These are phyloP conservation scores for Thelonectria olida DNA, from an alignment of 2,329 filamentous ascomycete genomes.

Conservation along the genomic window DNA sequence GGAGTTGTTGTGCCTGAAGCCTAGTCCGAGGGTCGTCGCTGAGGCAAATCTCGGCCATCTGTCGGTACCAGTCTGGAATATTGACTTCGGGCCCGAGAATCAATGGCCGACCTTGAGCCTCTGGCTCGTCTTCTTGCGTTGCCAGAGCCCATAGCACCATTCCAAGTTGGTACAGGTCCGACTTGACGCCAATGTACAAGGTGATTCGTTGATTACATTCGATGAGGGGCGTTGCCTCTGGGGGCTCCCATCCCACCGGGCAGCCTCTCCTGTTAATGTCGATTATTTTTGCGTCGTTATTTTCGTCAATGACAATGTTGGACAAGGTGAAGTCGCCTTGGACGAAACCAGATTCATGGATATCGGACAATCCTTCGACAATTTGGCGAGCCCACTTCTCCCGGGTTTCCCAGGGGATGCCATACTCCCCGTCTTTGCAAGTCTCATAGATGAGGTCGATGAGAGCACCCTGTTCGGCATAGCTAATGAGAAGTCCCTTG, in stretches of 20 bases:
- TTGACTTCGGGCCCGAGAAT: constrained; percentile 64
- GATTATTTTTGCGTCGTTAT: constrained; percentile 93
- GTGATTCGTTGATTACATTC: constrained; percentile 89
- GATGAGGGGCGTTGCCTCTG: constrained; percentile 86
- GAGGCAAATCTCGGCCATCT: constrained; percentile 80
- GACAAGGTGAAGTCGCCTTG: constrained; percentile 97
- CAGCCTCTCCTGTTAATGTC: constrained; percentile 98
- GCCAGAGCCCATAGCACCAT: constrained; percentile 97
- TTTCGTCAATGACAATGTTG: constrained; percentile 91
- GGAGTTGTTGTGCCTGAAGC: constrained; percentile 75
- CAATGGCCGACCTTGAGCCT: constrained; percentile 78
- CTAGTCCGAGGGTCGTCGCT: constrained; percentile 77
- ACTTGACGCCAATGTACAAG: constrained; percentile 98
- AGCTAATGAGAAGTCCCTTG: constrained; percentile 90
- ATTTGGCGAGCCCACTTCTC: constrained; percentile 94
- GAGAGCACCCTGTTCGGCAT: constrained; percentile 85
- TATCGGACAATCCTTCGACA: constrained; percentile 86
- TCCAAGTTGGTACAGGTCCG: constrained; percentile 92
- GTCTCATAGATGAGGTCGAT: constrained; percentile 91
- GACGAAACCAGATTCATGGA: constrained; percentile 95
- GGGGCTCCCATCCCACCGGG: constrained; percentile 96
- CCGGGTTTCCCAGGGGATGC: constrained; percentile 74
- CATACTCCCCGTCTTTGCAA: constrained; percentile 64
- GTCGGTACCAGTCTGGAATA: constrained; percentile 82
- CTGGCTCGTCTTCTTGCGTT: constrained; percentile 88